These are phyloP conservation scores for Xerocomus potaroensis DNA, from an alignment of 768 basidiomycete species.

Conservation along the genomic window DNA sequence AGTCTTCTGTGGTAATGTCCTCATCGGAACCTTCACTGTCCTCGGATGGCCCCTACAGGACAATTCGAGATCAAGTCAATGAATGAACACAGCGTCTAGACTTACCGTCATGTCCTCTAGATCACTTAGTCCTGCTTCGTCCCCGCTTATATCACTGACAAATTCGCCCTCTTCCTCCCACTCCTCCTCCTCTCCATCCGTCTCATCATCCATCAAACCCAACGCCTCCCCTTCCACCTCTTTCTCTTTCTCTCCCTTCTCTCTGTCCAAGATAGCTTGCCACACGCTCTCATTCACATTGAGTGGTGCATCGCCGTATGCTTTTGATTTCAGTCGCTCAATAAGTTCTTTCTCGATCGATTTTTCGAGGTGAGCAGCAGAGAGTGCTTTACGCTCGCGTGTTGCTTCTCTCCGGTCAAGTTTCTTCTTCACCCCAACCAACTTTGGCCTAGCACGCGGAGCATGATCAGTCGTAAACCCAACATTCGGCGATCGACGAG, in stretches of 20 bases:
- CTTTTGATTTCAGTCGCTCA: constrained; percentile 92
- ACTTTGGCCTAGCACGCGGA: constrained; percentile 63
- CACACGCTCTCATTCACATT: constrained; percentile 98
- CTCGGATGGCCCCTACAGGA: constrained; percentile 30
- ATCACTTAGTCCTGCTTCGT: constrained; percentile 41
- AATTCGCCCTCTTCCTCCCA: constrained; percentile 52
- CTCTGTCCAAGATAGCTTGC: constrained; percentile 85
- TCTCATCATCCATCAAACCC: constrained; percentile 52
- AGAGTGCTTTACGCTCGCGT: constrained; percentile 92
- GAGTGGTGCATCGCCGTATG: constrained; percentile 94
- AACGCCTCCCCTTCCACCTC: constrained; percentile 42
- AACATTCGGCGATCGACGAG: not conserved
- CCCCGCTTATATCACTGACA: constrained; percentile 52
- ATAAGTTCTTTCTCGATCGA: constrained; percentile 96
- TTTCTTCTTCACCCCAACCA: constrained; percentile 96
- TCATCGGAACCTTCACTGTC: constrained; percentile 41
- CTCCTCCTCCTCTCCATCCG: constrained; percentile 48
- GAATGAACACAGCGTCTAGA: constrained; percentile 7
- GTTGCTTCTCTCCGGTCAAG: constrained; percentile 88
- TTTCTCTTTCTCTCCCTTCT: constrained; percentile 47
- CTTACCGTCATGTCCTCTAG: constrained; percentile 66
- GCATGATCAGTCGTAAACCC: not conserved
- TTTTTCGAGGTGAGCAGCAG: constrained; percentile 91
- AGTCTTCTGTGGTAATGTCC: constrained; percentile 37
- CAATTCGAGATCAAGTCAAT: constrained; percentile 19